These are phyloP conservation scores for Zymoseptoria passerinii DNA, from an alignment of 2,329 filamentous ascomycete species.

Conservation along the genomic window DNA sequence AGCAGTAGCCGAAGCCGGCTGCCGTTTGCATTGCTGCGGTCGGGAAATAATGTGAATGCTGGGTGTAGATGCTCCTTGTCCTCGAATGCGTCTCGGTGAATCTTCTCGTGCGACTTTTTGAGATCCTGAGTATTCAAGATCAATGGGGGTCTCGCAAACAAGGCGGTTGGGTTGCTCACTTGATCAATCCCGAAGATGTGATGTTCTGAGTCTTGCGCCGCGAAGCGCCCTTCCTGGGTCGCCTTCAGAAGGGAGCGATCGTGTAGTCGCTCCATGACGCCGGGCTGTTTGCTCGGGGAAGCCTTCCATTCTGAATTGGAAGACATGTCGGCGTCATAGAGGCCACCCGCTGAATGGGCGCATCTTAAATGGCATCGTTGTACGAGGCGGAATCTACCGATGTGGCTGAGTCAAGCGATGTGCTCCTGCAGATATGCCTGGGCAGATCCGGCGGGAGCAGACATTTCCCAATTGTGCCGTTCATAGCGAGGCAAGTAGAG, in stretches of 20 bases:
- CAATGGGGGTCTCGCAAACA: background rate
- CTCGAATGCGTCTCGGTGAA: background rate
- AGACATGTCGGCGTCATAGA: too few relatives aligned
- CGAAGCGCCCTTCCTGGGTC: background rate
- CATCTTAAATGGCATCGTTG: too few relatives aligned
- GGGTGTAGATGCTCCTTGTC: background rate
- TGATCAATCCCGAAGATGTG: background rate
- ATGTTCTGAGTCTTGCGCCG: background rate
- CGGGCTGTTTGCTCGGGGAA: too few relatives aligned
- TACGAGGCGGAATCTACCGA: too few relatives aligned
- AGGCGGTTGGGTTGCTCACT: background rate
- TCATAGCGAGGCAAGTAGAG: too few relatives aligned
- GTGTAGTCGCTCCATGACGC: background rate
- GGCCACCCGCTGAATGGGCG: too few relatives aligned
- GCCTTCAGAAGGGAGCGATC: background rate
- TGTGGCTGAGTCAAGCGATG: too few relatives aligned
- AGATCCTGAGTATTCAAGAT: background rate
- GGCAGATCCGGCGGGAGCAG: too few relatives aligned
- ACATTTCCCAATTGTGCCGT: too few relatives aligned
- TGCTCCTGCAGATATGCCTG: too few relatives aligned
- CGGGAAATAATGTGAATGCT: background rate
- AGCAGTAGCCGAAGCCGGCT: constrained; percentile 6
- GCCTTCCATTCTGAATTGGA: too few relatives aligned
- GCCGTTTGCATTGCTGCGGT: too few relatives aligned
- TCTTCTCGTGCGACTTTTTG: background rate